Evolutionary conservation across 2,329 filamentous ascomycete species (phyloP).

Genomic region (Colletotrichum sublineola): DNA sequence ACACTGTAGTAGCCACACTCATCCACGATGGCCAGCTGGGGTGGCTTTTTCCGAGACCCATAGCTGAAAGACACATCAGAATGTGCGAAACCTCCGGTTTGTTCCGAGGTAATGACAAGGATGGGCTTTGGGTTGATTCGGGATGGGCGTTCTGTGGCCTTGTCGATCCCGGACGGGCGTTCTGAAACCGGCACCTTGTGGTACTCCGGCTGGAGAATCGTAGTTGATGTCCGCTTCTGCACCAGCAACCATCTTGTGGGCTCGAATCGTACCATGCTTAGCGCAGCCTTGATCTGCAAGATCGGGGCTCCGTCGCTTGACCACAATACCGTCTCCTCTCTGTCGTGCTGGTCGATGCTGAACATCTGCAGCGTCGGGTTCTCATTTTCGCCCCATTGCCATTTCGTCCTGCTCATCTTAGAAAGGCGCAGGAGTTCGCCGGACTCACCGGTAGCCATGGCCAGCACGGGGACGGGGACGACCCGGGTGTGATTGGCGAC

Average conservation of each 20-base stretch:
- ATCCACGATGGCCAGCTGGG: conserved; percentile 77
- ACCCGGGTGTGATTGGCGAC: conserved; percentile 48
- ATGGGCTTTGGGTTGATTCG: conserved; percentile 69
- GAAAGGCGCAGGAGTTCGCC: conserved; percentile 71
- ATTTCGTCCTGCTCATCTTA: conserved; percentile 62
- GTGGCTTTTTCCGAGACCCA: conserved; percentile 58
- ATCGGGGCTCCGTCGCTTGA: conserved; percentile 64
- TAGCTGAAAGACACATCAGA: conserved; percentile 77
- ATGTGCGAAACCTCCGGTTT: conserved; percentile 69
- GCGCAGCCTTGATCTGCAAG: conserved; percentile 63
- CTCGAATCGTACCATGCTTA: conserved; percentile 53
- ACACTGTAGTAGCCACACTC: conserved; percentile 75
- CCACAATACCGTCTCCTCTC: conserved; percentile 67
- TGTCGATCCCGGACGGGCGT: conserved; percentile 25
- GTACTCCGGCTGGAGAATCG: conserved; percentile 65
- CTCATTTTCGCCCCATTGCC: conserved; percentile 65
- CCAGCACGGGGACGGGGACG: conserved; percentile 55
- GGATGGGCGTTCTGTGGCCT: conserved; percentile 55
- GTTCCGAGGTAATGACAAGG: conserved; percentile 62
- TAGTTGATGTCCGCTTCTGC: conserved; percentile 66
- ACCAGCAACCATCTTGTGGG: conserved; percentile 66
- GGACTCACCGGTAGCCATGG: conserved; percentile 66
- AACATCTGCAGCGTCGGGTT: conserved; percentile 62
- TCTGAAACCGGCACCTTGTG: conserved; percentile 53
- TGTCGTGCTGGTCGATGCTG: conserved; percentile 55